Percentiles rank a stretch among this genome's conserved stretches.
These are phyloP conservation scores for Leishmania guyanensis DNA, from an alignment of 208 protist genomes.

Conservation along the genomic window DNA sequence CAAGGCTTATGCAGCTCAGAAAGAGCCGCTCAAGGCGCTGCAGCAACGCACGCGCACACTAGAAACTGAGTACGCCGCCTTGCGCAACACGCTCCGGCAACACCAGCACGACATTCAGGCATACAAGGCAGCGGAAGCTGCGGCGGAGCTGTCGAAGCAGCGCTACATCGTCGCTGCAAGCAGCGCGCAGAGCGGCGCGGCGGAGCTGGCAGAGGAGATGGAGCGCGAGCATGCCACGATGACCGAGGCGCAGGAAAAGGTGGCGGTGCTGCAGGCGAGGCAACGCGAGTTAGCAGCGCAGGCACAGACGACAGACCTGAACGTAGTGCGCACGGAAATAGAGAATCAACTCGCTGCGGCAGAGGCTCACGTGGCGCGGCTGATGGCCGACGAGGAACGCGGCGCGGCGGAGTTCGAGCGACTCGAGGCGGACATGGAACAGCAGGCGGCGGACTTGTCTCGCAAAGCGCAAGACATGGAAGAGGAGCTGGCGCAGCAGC, in stretches of 20 bases:
- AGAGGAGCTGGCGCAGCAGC: conserved; percentile 61
- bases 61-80: conserved; percentile 45
- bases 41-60: conserved; percentile 35
- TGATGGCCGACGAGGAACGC: conserved; percentile 54
- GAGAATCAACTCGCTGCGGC: conserved; percentile 57
- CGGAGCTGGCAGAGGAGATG: conserved; percentile 51
- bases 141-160: conserved; percentile 48
- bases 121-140: conserved; percentile 67
- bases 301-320: conserved; percentile 41
- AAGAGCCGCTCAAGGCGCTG: conserved; percentile 58
- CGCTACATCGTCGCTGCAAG: conserved; percentile 42
- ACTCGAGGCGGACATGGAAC: conserved; percentile 75
- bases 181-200: conserved; percentile 22
- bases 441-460: conserved; percentile 56
- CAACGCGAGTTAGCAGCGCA: conserved; percentile 42
- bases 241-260: conserved; percentile 31
- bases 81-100: conserved; percentile 50
- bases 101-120: conserved; percentile 41
- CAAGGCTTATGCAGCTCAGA: conserved; percentile 38
- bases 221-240: conserved; percentile 28
- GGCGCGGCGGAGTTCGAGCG: conserved; percentile 72
- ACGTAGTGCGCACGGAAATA: conserved; percentile 44
- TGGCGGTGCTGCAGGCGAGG: conserved; percentile 36
- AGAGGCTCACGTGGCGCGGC: conserved; percentile 39
- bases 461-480: conserved; percentile 56